Evolutionary conservation across 306 rosid species (phyloP), one percentile per base, ranked within the genome.

Genomic region (Alnus rubra): DNA sequence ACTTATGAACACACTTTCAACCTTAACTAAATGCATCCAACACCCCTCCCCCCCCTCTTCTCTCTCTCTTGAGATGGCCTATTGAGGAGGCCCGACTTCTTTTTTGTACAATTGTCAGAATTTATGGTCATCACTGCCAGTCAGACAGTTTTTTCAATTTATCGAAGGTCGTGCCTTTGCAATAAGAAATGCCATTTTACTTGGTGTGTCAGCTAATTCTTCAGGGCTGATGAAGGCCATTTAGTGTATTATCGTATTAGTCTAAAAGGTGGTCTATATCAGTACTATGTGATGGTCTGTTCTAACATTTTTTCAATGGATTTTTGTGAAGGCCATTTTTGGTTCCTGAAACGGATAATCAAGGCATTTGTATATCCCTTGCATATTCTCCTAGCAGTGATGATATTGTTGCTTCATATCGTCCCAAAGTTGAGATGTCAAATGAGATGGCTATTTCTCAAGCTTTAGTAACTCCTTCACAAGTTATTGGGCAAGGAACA

Each of bases 351-450:
- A 86, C 91, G 1, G 84, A 82, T 48, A 83, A 86, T 75, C 93
- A 87, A 85, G 98, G 97, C 76, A 89, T 95, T 78, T 95, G 98
- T 79, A 95, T 91, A 79, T 95, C 97, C 47, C 89, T 92, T 77
- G 94, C 97, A 37, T 87, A 85, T 81, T 88, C 92, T 83, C 84
- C 91, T n/a, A 90, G 86, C 71, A 86, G 84, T 55, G 92, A 86
- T 64, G 96, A 92, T 79, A 73, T 90, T 74, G 96, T 91, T 79
- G 93, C 82, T 80, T 88, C 98, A 3, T 92, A 90, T 81, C 96
- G 98, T 75, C 98, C 98, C 58, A 92, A 75, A 83, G 84, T 89
- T 65, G 95, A 89, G 82, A 76, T 59, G 78, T 50, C 79, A 0
- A 49, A 52, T 76, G 92, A 84, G 62, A 74, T 62, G 39, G 70